Conservation (phyloP, 192 early-diverging fungal species). For the Jimgerdemannia lactiflua region DNA sequence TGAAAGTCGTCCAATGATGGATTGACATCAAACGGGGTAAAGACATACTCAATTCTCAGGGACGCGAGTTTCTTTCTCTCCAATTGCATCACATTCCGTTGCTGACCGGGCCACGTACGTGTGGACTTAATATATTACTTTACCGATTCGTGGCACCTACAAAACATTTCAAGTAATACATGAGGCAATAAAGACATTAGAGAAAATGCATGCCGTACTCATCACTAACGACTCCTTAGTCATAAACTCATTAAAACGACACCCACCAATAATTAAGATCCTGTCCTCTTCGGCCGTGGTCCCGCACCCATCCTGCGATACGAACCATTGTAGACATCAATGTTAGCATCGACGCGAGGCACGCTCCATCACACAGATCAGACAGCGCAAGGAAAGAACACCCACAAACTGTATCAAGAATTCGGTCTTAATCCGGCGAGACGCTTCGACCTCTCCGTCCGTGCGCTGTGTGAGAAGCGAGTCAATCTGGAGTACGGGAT, state of each 20-base stretch:
- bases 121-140: too few relatives aligned
- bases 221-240: too few relatives aligned
- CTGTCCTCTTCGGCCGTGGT: constrained; percentile 71
- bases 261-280: constrained; percentile 73
- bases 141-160: constrained; percentile 49
- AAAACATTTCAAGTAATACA: too few relatives aligned
- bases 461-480: constrained; percentile 85
- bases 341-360: background rate
- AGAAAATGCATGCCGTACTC: too few relatives aligned
- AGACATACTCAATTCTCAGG: too few relatives aligned
- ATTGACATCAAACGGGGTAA: background rate
- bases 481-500: constrained; percentile 61
- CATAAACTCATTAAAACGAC: background rate
- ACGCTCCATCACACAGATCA: background rate
- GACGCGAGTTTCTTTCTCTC: too few relatives aligned
- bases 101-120: too few relatives aligned
- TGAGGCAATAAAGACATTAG: too few relatives aligned
- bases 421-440: constrained; percentile 90
- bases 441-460: constrained; percentile 88
- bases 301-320: constrained; percentile 66
- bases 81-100: too few relatives aligned
- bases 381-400: constrained; percentile 1
- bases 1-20: constrained; percentile 1
- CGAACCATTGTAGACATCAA: background rate
- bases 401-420: constrained; percentile 76